phyloP scores from a whole-genome alignment of 2,329 filamentous ascomycete species.

The Colletotrichum lentis region DNA sequence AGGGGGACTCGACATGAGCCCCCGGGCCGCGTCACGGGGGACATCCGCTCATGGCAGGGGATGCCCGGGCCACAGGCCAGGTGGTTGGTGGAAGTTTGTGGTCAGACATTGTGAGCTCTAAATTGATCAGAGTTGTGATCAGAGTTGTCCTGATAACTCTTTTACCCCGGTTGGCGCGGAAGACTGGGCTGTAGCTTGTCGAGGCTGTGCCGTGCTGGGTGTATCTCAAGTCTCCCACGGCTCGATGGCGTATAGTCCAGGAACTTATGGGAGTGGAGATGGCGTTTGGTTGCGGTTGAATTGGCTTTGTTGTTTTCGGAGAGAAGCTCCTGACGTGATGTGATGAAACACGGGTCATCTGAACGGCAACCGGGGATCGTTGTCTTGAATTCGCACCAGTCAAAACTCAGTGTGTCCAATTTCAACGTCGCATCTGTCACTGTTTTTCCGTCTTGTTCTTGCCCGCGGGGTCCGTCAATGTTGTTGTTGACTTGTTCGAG shows the following conservation, averaged over 20 bases:
- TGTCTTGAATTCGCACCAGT: slow-evolving; percentile 27
- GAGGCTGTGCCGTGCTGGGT: no score
- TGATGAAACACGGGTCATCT: slow-evolving; percentile 23
- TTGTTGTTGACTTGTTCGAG: no score
- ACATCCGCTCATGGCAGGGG: slow-evolving; percentile 3
- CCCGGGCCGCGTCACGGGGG: slow-evolving; percentile 11
- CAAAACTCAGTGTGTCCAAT: slow-evolving; percentile 12
- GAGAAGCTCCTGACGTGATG: neutral
- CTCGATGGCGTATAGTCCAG: slow-evolving; percentile 22
- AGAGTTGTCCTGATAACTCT: no score
- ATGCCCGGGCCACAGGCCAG: slow-evolving; percentile 7
- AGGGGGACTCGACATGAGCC: neutral
- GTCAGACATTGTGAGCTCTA: slow-evolving; percentile 24
- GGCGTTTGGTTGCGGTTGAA: slow-evolving; percentile 10
- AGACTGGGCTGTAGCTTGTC: neutral
- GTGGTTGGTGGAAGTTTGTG: slow-evolving; percentile 35
- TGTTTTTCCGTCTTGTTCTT: slow-evolving; percentile 8
- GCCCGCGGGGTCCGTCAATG: no score
- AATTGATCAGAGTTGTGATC: slow-evolving; percentile 30
- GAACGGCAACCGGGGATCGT: neutral
- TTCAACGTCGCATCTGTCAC: slow-evolving; percentile 13
- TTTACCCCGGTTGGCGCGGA: neutral
- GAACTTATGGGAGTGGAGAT: slow-evolving; percentile 20
- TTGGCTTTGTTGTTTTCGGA: slow-evolving; percentile 23
- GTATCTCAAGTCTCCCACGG: no score